Percentiles rank a stretch among this genome's conserved stretches.
Conservation (phyloP, 2,329 filamentous ascomycete species). For the Trichophyton benhamiae region DNA sequence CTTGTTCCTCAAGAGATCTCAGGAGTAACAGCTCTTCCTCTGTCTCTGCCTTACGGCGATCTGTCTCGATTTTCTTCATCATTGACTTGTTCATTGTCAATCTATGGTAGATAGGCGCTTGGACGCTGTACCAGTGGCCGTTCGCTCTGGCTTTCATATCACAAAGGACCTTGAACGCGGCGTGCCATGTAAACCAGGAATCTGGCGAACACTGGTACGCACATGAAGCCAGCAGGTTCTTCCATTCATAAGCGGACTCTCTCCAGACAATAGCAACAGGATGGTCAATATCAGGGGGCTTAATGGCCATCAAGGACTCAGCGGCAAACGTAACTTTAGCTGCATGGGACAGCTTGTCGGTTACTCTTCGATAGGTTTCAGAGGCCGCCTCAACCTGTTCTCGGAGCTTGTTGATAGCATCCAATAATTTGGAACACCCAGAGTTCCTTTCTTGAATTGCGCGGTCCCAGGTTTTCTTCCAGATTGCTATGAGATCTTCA, state of each 20-base stretch:
- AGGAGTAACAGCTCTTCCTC: not conserved
- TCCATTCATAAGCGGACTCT: constrained; percentile 23
- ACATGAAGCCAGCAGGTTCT: constrained; percentile 28
- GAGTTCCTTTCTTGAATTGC: constrained; percentile 8
- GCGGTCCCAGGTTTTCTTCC: constrained; percentile 17
- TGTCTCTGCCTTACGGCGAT: not conserved
- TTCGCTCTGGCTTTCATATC: constrained; percentile 19
- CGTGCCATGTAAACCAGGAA: constrained; percentile 16
- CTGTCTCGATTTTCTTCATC: not conserved
- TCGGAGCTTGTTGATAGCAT: constrained; percentile 8
- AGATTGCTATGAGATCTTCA: constrained; percentile 25
- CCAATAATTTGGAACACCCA: constrained; percentile 10
- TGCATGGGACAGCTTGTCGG: constrained; percentile 13
- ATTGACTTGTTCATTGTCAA: constrained; percentile 7
- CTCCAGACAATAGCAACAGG: constrained; percentile 26
- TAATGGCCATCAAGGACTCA: constrained; percentile 21
- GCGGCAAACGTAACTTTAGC: constrained; percentile 18
- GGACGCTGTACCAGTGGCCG: constrained; percentile 8
- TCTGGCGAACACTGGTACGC: constrained; percentile 18
- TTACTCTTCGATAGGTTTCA: no score
- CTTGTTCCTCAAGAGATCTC: not conserved
- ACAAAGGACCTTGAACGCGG: constrained; percentile 20
- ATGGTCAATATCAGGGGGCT: constrained; percentile 23
- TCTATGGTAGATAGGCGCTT: constrained; percentile 6
- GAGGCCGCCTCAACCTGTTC: constrained; percentile 15